phyloP scores from a whole-genome alignment of 352 stramenopile genomes.

The Hyaloperonospora arabidopsidis region DNA sequence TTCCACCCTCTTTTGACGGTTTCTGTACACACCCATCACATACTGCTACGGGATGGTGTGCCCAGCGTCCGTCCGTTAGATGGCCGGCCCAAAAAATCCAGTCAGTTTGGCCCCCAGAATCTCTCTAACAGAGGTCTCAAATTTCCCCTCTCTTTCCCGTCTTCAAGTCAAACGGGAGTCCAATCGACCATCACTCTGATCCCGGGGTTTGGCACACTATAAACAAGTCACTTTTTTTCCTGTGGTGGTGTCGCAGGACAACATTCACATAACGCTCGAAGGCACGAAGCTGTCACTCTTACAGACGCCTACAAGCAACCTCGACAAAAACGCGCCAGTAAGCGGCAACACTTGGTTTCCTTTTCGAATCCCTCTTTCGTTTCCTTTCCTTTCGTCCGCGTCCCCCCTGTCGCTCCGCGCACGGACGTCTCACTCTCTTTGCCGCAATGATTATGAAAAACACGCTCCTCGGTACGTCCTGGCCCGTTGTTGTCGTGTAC shows the following conservation, averaged over 20 bases:
- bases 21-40: not conserved
- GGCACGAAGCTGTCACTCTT: no score
- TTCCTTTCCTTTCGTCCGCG: not conserved
- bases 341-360: not conserved
- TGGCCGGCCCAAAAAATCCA: conserved; percentile 18
- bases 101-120: conserved; percentile 18
- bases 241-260: conserved; percentile 22
- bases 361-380: not conserved
- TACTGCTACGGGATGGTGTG: not conserved
- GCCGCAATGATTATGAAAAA: conserved; percentile 56
- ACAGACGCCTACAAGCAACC: not conserved
- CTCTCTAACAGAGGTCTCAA: conserved; percentile 11
- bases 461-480: conserved; percentile 58
- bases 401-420: not conserved
- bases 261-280: not conserved
- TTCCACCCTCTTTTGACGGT: not conserved
- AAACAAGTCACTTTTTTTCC: conserved; percentile 20
- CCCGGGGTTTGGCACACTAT: conserved; percentile 1
- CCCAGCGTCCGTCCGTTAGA: not conserved
- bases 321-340: not conserved
- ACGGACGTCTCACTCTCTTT: not conserved
- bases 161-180: conserved; percentile 1
- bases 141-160: conserved; percentile 1
- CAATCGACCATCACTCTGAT: conserved; percentile 5
- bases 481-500: not conserved